Conservation (phyloP, 805 yeast species). For the Brettanomyces naardenensis region DNA sequence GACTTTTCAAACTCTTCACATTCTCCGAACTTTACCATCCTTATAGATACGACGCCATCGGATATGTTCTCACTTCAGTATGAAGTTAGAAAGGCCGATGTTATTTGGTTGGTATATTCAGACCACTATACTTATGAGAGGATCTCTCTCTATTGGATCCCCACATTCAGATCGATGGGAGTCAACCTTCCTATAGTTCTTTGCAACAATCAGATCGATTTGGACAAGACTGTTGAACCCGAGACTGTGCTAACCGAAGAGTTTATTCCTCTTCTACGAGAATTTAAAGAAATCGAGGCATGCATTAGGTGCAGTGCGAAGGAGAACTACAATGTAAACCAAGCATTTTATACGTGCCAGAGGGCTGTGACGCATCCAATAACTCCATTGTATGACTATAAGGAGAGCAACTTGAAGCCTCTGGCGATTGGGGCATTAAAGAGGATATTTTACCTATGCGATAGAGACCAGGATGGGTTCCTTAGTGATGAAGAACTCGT, state of each 20-base stretch:
- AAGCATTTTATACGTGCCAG: constrained; percentile 88
- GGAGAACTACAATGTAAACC: constrained; percentile 76
- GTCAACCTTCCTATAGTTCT: constrained; percentile 89
- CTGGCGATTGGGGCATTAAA: constrained; percentile 67
- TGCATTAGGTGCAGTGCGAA: constrained; percentile 87
- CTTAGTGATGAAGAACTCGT: constrained; percentile 65
- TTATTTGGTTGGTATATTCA: constrained; percentile 88
- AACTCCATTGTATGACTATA: constrained; percentile 89
- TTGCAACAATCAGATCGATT: constrained; percentile 57
- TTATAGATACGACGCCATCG: constrained; percentile 73
- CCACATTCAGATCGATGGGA: constrained; percentile 85
- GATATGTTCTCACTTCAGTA: constrained; percentile 54
- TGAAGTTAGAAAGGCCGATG: constrained; percentile 80
- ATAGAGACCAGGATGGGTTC: constrained; percentile 83
- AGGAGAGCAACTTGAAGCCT: constrained; percentile 75
- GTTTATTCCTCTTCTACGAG: constrained; percentile 76
- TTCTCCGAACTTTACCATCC: constrained; percentile 57
- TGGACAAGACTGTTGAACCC: constrained; percentile 29
- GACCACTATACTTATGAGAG: constrained; percentile 95
- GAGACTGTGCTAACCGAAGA: constrained; percentile 60
- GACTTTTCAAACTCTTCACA: constrained; percentile 49
- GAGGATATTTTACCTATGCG: constrained; percentile 78
- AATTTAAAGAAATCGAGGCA: constrained; percentile 90
- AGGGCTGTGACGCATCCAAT: constrained; percentile 89
- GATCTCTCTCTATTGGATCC: constrained; percentile 90